Evolutionary conservation across 1,284 basidiomycete genomes (phyloP), one percentile per base, ranked within the genome.

Genomic region (Boletus smithii): DNA sequence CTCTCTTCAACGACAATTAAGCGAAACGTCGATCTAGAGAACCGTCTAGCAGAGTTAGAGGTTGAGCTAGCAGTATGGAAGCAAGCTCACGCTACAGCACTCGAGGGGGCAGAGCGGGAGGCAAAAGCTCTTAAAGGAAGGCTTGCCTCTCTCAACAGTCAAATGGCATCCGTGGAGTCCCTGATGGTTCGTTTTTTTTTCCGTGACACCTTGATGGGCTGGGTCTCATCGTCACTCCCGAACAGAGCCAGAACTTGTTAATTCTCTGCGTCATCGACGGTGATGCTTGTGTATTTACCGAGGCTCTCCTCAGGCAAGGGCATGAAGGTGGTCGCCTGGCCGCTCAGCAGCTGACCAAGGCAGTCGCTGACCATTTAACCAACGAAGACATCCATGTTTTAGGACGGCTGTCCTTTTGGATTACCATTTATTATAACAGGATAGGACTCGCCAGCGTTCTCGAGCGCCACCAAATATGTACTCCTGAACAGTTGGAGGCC

Each of bases 261-360:
- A 80, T 88, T 44, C 72, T 87, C 51, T 87, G 84, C 57, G 75
- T 85, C 53, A 75, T 90, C 56, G 83, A 90, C 54, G 86, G 84
- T 29, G 80, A 88, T 61, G 75, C 77, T 36, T 80, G 80, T 56
- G 67, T 87, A 53, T 90, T 90, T 69, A 71, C 73, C 46, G 72
- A 71, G 42, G 67, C 75, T 24, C 73, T 83, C 49, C 65, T 89
- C 33, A 61, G 60, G 31, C 78, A 81, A 60, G 87, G 87, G 8
- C 75, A 77, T 33, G 72, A 77, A 48, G 86, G 86, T n/a, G 86
- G 87, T 23, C 73, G 75, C 29, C 68, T 71, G 42, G 85, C 85
- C 17, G 86, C 83, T 20, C 79, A 85, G 56, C 73, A 74, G 45
- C 70, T 89, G 50, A 84, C 83, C 16, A 77, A 80, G 61, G 71